Base-by-base conservation (phyloP, 2,329 filamentous ascomycete species). In the Chaetomiaceae sp. region DNA sequence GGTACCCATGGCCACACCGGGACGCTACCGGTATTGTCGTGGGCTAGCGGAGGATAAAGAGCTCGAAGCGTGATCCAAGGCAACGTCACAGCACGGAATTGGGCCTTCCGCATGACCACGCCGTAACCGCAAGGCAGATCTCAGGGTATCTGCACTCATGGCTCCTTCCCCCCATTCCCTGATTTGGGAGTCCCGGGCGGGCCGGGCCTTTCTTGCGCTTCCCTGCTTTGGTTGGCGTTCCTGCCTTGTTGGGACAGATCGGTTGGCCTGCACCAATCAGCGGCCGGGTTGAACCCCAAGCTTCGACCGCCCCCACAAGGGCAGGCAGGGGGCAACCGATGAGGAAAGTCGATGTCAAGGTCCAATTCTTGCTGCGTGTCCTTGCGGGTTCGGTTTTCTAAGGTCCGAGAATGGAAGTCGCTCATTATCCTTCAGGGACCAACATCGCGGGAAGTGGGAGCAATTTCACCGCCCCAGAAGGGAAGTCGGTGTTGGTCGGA, bases 231-330 rank as follows among this genome's bases (percentile, higher is more conserved):
- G n/a, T n/a, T 31, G 8, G 33, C 6, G 15, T n/a, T 19, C 47
- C 46, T 49, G 19, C 47, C 47, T 15, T 34, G 29, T 50, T 50
- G 12, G 47, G 47, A 25, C 29, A 34, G 38, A 50, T 50, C 38
- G 47, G 38, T 43, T 50, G 29, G 37, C 17, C 3, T 36, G n/a
- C 27, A 5, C 47, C 47, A 49, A 49, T 49, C 8, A 25, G 19
- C 7, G 17, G 34, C 6, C n/a, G 14, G n/a, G n/a, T n/a, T n/a
- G 4, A 31, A 31, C 6, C 34, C 8, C 5, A 19, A 7, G 6
- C 17, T 19, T 3, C 4, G 34, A 37, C 6, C 4, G 31, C 4
- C 31, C 11, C 11, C 27, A 34, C 15, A 34, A 14, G 31, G 6
- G 7, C 31, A 34, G n/a, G n/a, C 5, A 5, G 8, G 27, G 27